phyloP scores from a whole-genome alignment of 2,329 filamentous ascomycete genomes.

The Colletotrichum sp. region DNA sequence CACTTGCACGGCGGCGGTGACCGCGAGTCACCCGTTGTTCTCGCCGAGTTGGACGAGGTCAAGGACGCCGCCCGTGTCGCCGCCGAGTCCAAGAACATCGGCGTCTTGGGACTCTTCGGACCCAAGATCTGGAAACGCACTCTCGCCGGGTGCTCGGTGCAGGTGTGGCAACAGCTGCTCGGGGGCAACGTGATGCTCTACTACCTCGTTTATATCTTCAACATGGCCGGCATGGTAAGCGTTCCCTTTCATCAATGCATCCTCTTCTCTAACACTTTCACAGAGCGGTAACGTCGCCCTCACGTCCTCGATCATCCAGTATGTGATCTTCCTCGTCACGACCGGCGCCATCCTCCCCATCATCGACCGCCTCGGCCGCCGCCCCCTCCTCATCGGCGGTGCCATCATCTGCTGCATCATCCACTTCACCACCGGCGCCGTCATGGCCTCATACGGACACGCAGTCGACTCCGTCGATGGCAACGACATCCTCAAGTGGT shows the following conservation, averaged over 20 bases:
- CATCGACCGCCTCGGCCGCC: constrained; percentile 55
- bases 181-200: constrained; percentile 65
- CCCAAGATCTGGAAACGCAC: constrained; percentile 56
- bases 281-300: constrained; percentile 35
- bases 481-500: constrained; percentile 52
- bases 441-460: constrained; percentile 55
- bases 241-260: too few relatives aligned
- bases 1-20: constrained; percentile 63
- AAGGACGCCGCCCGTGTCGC: constrained; percentile 42
- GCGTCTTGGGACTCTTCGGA: constrained; percentile 50
- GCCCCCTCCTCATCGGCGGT: constrained; percentile 50
- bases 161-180: constrained; percentile 62
- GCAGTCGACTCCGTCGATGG: constrained; percentile 46
- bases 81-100: constrained; percentile 39
- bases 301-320: constrained; percentile 59
- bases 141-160: constrained; percentile 54
- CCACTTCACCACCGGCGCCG: constrained; percentile 52
- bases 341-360: constrained; percentile 54
- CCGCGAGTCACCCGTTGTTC: constrained; percentile 55
- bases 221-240: constrained; percentile 58
- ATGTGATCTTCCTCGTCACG: constrained; percentile 60
- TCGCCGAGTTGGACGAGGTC: constrained; percentile 64
- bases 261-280: neutral
- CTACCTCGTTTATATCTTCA: constrained; percentile 68
- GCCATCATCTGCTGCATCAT: constrained; percentile 49